Conservation (phyloP, 2,329 filamentous ascomycete genomes). For the Penicillium sclerotigenum region DNA sequence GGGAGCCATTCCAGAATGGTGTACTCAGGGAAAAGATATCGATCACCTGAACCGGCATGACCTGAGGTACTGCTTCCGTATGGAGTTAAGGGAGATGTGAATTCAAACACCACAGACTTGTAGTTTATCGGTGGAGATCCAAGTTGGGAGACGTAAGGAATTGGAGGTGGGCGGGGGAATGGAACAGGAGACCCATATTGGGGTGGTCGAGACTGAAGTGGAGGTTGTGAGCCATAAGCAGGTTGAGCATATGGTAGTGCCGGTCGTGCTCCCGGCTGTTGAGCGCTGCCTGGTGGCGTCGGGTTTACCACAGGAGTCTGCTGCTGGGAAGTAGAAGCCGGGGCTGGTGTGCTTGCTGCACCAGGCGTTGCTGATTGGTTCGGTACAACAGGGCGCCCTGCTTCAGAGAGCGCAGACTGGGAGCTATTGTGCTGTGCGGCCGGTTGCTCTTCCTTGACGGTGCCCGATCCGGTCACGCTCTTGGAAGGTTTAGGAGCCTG, state of each 20-base stretch:
- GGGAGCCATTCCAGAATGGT: constrained; percentile 49
- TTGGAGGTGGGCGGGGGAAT: constrained; percentile 3
- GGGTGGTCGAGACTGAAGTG: constrained; percentile 38
- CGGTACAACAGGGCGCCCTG: constrained; percentile 11
- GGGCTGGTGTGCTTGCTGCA: constrained; percentile 4
- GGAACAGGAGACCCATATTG: constrained; percentile 31
- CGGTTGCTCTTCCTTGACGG: constrained; percentile 33
- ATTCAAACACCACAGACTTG: constrained; percentile 50
- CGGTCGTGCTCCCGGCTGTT: constrained; percentile 26
- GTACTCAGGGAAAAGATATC: constrained; percentile 50
- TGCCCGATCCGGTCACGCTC: constrained; percentile 11
- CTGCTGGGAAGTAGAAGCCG: constrained; percentile 19
- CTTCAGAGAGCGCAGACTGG: constrained; percentile 11
- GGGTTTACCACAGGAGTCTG: constrained; percentile 24
- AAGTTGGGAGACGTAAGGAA: constrained; percentile 32
- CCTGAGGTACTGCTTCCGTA: constrained; percentile 42
- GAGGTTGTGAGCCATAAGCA: constrained; percentile 31
- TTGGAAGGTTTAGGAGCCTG: constrained; percentile 9
- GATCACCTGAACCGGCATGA: constrained; percentile 45
- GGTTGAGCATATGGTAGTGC: constrained; percentile 31
- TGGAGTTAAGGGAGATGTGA: constrained; percentile 42
- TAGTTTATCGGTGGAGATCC: constrained; percentile 40
- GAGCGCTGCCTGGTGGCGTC: constrained; percentile 20
- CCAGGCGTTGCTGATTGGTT: constrained; percentile 10
- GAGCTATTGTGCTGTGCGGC: background rate